Conservation (phyloP, 2,329 filamentous ascomycete species). For the Aspergillus neotritici region DNA sequence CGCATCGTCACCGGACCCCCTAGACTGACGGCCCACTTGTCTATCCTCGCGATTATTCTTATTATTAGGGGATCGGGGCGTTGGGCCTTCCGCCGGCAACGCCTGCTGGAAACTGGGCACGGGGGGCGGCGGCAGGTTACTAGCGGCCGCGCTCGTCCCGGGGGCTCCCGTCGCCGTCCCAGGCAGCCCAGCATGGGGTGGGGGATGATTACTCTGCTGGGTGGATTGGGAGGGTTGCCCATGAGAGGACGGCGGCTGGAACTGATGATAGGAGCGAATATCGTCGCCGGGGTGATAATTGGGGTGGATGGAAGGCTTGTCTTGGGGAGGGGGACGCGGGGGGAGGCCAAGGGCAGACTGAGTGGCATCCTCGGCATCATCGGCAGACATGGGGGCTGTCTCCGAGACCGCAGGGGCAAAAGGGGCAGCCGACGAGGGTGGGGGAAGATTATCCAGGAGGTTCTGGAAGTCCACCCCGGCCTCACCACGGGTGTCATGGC, state of each 20-base stretch:
- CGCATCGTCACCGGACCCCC: constrained; percentile 35
- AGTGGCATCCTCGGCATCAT: constrained; percentile 28
- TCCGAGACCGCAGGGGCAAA: constrained; percentile 21
- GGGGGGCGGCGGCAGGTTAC: constrained; percentile 37
- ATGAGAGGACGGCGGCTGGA: constrained; percentile 26
- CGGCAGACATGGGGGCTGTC: constrained; percentile 18
- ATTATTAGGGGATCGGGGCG: constrained; percentile 16
- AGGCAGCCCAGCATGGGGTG: constrained; percentile 19
- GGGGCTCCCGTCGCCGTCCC: constrained; percentile 29
- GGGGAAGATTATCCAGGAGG: constrained; percentile 45
- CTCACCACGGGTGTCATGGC: constrained; percentile 21
- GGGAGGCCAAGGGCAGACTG: constrained; percentile 37
- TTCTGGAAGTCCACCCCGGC: constrained; percentile 45
- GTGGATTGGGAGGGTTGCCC: constrained; percentile 24
- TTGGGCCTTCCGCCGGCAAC: constrained; percentile 18
- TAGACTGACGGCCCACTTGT: constrained; percentile 16
- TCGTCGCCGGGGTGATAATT: constrained; percentile 36
- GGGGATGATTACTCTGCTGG: constrained; percentile 33
- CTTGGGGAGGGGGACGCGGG: constrained; percentile 42
- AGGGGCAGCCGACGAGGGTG: constrained; percentile 25
- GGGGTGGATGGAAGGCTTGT: constrained; percentile 35
- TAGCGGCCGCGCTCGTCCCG: constrained; percentile 31
- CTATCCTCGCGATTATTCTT: constrained; percentile 26
- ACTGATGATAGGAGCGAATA: constrained; percentile 37
- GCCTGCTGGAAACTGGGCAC: constrained; percentile 37